Evolutionary conservation across 208 protist genomes (phyloP), one percentile per base, ranked within the genome.

Genomic region (Leishmania martiniquensis): DNA sequence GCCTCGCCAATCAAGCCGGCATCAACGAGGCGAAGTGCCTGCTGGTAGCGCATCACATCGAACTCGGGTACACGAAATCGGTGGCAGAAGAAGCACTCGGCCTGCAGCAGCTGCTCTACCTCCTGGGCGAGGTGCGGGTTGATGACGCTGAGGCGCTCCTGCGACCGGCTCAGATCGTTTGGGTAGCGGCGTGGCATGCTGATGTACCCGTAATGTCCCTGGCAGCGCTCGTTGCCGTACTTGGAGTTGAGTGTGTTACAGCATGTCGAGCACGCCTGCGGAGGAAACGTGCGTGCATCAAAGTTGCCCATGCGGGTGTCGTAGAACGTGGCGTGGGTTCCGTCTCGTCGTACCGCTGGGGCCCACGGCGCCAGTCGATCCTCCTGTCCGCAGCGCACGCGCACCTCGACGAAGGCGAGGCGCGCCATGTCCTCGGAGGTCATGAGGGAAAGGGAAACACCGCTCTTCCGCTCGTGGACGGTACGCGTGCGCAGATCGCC

Each of bases 221-320:
- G 83, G 60, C 94, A 97, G 70, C 94, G 92, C 82, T 97, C 94
- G 77, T 97, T 97, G 81, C 89, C 94, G 54, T 88, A 88, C 51
- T 77, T 82, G 57, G 86, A 87, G n/a, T 83, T 87, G 37, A 87
- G 72, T 3, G 82, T 86, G 37, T 82, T 80, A n/a, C 85, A 80
- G 82, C 94, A 97, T 9, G 92, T 96, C 66, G 92, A 74, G 84
- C 94, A 97, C 52, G 91, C 71, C 83, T 96, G 92, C n/a, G 87
- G 85, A 10, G 91, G 84, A 69, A 96, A 95, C 25, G 85, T 82
- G 54, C 87, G 89, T 6, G 89, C 80, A 66, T 95, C 87, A 72
- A 97, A 97, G 89, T 97, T 97, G 22, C 94, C 94, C 94, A 97
- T 97, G 63, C 91, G 92, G 39, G 89, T 85, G 81, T 97, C 94